phyloP scores from a whole-genome alignment of 2,329 filamentous ascomycete genomes.

The Talaromyces pinophilus region DNA sequence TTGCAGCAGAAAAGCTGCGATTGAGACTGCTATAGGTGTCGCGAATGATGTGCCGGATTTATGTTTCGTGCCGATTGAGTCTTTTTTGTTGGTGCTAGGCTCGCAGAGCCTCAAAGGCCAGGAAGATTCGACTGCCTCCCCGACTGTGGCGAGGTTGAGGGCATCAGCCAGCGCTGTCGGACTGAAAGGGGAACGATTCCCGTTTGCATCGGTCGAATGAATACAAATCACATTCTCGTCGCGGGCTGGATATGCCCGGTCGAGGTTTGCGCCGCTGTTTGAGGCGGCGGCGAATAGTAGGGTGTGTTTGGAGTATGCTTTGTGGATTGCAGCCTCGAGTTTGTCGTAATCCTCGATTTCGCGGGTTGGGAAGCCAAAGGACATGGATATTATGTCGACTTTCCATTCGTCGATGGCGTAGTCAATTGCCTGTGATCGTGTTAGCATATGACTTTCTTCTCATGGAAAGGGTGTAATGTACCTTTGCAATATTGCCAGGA shows the following conservation, averaged over 20 bases:
- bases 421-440: neutral
- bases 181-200: slow-evolving; percentile 1
- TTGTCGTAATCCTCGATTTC: slow-evolving; percentile 5
- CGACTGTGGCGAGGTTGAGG: slow-evolving; percentile 7
- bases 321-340: neutral
- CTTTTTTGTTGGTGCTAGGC: neutral
- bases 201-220: slow-evolving; percentile 1
- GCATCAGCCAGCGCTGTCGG: neutral
- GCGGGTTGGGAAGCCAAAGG: slow-evolving; percentile 1
- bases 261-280: slow-evolving; percentile 6
- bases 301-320: neutral
- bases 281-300: slow-evolving; percentile 3
- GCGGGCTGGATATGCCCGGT: slow-evolving; percentile 2
- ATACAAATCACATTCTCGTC: slow-evolving; percentile 11
- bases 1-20: slow-evolving; percentile 5
- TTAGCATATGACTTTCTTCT: neutral
- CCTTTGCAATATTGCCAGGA: neutral
- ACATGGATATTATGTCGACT: slow-evolving; percentile 17
- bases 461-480: neutral
- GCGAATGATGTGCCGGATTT: slow-evolving; percentile 17
- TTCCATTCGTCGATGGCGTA: slow-evolving; percentile 6
- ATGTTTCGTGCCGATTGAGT: neutral
- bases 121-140: neutral
- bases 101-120: neutral
- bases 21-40: slow-evolving; percentile 11